A percentile compares a stretch with the other conserved stretches of the same genome.
Evolutionary conservation across 805 yeast species (phyloP).

Genomic region (Zygosaccharomyces kombuchaensis): DNA sequence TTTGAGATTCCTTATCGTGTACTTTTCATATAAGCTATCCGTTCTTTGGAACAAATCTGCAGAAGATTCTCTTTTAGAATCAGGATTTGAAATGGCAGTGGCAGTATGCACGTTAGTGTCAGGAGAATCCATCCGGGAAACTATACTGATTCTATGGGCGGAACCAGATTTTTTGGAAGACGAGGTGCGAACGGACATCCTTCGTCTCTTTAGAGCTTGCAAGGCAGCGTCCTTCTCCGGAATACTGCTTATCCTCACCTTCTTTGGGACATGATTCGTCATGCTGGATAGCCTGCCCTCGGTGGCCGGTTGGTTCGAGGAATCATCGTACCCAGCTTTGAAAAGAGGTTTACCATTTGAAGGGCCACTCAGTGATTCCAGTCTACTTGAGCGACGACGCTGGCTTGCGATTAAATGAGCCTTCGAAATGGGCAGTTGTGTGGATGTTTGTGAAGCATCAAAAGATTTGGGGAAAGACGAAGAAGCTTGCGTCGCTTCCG

Average conservation of each 20-base stretch:
- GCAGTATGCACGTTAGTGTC: constrained; percentile 20
- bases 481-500: constrained; percentile 1
- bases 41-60: constrained; percentile 23
- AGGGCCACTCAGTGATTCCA: constrained; percentile 37
- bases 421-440: constrained; percentile 6
- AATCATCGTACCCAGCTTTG: constrained; percentile 21
- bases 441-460: constrained; percentile 7
- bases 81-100: constrained; percentile 15
- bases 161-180: constrained; percentile 27
- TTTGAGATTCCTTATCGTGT: constrained; percentile 36
- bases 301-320: constrained; percentile 7
- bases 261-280: constrained; percentile 17
- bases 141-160: constrained; percentile 34
- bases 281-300: constrained; percentile 26
- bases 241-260: constrained; percentile 19
- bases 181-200: constrained; percentile 27
- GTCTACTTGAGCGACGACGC: constrained; percentile 35
- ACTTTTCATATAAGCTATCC: constrained; percentile 27
- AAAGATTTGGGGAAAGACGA: background rate
- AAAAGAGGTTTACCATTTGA: constrained; percentile 35
- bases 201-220: constrained; percentile 30
- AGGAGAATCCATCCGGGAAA: constrained; percentile 24
- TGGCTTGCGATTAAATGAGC: background rate
- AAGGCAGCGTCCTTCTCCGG: constrained; percentile 29
- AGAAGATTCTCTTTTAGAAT: constrained; percentile 13